phyloP scores from a whole-genome alignment of 73 alveolate species.

The Loxodes magnus region DNA sequence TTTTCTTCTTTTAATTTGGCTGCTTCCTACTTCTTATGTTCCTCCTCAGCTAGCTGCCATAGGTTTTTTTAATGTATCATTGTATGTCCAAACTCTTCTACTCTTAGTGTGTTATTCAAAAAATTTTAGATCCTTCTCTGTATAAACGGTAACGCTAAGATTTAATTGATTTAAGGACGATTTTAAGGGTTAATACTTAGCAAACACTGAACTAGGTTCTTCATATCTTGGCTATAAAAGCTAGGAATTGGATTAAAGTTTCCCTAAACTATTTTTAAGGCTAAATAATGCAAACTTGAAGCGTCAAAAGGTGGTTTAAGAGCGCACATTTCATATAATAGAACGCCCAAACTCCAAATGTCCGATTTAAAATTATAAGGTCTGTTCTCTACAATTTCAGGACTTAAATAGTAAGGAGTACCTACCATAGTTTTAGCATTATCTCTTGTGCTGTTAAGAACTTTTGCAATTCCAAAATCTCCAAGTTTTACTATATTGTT shows the following conservation, averaged over 20 bases:
- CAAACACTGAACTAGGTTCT: not conserved
- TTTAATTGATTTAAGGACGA: constrained; percentile 4
- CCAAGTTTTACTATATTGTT: constrained; percentile 79
- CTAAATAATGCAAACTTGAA: constrained; percentile 52
- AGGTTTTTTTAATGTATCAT: constrained; percentile 12
- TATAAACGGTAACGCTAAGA: not conserved
- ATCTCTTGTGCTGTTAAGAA: constrained; percentile 60
- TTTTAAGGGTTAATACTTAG: not conserved
- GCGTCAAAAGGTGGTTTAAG: constrained; percentile 83
- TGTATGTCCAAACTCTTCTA: constrained; percentile 10
- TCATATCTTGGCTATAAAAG: constrained; percentile 47
- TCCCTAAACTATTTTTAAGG: constrained; percentile 61
- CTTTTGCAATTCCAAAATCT: constrained; percentile 90
- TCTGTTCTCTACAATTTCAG: constrained; percentile 85
- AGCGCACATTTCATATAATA: constrained; percentile 22
- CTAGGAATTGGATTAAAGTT: constrained; percentile 47
- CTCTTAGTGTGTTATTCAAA: constrained; percentile 1
- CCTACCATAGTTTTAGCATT: constrained; percentile 82
- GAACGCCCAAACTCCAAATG: constrained; percentile 58
- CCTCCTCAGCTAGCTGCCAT: constrained; percentile 4
- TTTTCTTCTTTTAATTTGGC: not conserved
- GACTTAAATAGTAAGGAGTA: constrained; percentile 87
- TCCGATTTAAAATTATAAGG: constrained; percentile 77
- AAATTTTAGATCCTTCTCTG: not conserved
- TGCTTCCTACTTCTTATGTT: not conserved